Conservation (phyloP, 2,329 filamentous ascomycete genomes). For the Reticulascus tulasneorum region DNA sequence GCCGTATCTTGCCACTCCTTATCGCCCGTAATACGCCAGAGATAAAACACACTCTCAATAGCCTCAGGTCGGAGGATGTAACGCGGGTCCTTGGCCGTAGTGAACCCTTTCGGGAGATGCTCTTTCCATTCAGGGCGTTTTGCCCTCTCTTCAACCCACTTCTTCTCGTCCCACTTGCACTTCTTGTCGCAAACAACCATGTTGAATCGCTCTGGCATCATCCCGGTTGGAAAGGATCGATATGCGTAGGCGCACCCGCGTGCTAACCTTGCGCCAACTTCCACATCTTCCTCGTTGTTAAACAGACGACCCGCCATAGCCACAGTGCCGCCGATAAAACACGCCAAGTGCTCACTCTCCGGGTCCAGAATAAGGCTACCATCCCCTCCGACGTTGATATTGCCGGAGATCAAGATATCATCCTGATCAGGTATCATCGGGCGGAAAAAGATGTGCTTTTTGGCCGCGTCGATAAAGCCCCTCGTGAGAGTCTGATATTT, state of each 20-base stretch:
- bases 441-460: conserved; percentile 55
- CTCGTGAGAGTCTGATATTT: conserved; percentile 55
- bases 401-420: conserved; percentile 50
- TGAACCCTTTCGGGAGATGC: conserved; percentile 57
- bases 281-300: conserved; percentile 33
- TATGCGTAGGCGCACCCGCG: conserved; percentile 50
- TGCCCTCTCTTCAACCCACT: too few species aligned
- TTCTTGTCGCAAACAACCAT: conserved; percentile 39
- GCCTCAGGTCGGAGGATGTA: conserved; percentile 48
- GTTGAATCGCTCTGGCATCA: conserved; percentile 47
- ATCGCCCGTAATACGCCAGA: conserved; percentile 48
- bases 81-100: conserved; percentile 44
- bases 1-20: conserved; percentile 43
- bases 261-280: conserved; percentile 37
- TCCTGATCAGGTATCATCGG: conserved; percentile 55
- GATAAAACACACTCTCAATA: conserved; percentile 48
- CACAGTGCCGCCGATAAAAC: conserved; percentile 48
- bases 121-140: conserved; percentile 17
- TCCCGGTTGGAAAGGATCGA: conserved; percentile 38
- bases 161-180: conserved; percentile 37
- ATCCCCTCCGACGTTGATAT: conserved; percentile 17
- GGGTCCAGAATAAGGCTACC: conserved; percentile 19
- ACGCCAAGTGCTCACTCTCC: conserved; percentile 42
- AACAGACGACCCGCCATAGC: conserved; percentile 43
- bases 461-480: conserved; percentile 50